Base-by-base conservation (phyloP, 768 basidiomycete genomes). In the Megacollybia marginata region DNA sequence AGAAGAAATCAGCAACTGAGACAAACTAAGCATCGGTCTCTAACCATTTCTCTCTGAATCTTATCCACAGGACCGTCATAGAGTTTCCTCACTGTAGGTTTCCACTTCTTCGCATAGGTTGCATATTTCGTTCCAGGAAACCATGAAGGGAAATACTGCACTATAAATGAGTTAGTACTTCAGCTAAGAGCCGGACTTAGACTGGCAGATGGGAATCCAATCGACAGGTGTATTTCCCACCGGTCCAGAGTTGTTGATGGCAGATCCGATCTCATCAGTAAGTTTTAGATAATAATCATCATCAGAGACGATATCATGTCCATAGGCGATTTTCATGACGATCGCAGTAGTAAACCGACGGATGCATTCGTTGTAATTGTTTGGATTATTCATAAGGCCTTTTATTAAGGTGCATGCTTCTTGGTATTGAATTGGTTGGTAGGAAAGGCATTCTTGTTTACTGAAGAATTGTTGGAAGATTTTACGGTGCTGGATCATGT, bases 271-370 rank as follows among this genome's bases (percentile, higher is more conserved):
- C 15, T 58, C 52, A 33, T 73, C 64, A 5, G 65, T 68, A 4
- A 68, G 53, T 4, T 57, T 38, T 16, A 78, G 56, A 46, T 69
- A 65, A 2, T 63, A 63, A 49, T 78, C 73, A 5, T 69, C 63
- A 33, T 57, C 50, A 3, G 59, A 59, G 9, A 54, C 52, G 31
- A 69, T 55, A 9, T 55, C 53, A 33, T 69, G 62, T 4, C 72
- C 71, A 47, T 66, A 69, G 2, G 66, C 57, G 18, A 62, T 52
- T 20, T 51, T 51, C 9, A 59, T 54, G 5, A 57, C 49, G 16
- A 59, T 51, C 2, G 54, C 53, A 1, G 57, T 54, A 1, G 59
- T 44, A 36, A 35, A 51, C 68, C 64, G 60, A 9, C 60, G 56
- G 19, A 71, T 50, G 48, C 66, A 62, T 3, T 58, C 47, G 3